Percentiles rank a stretch among this genome's conserved stretches.
Conservation (phyloP, 805 yeast species). For the Zygoascus flipseniorum region DNA sequence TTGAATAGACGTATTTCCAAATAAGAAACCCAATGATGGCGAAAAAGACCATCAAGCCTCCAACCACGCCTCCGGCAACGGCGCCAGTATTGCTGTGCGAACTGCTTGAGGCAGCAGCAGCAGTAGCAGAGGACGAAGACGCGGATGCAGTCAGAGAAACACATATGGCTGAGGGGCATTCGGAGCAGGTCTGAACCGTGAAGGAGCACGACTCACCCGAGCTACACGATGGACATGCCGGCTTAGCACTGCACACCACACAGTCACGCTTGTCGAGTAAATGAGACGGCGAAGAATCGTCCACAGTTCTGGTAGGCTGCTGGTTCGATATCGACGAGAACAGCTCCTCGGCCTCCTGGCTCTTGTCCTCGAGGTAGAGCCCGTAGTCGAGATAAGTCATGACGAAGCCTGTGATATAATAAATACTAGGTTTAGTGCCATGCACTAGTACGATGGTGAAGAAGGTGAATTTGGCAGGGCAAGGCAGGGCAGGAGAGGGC, state of each 20-base stretch:
- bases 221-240: constrained; percentile 48
- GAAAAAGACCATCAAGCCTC: constrained; percentile 43
- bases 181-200: constrained; percentile 47
- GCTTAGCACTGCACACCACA: constrained; percentile 29
- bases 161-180: constrained; percentile 52
- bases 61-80: constrained; percentile 66
- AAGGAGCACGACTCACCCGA: constrained; percentile 45
- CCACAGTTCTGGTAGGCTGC: neutral
- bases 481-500: neutral
- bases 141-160: constrained; percentile 18
- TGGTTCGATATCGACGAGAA: neutral
- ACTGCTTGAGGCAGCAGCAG: neutral
- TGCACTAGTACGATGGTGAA: neutral
- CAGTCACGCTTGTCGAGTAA: constrained; percentile 17
- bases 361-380: neutral
- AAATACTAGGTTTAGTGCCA: neutral
- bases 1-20: constrained; percentile 34
- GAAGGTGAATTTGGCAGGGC: neutral
- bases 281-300: neutral
- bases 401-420: neutral
- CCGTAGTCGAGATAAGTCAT: neutral
- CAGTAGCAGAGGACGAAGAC: neutral
- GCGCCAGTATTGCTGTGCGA: constrained; percentile 41
- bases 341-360: neutral
- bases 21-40: constrained; percentile 31